Evolutionary conservation across 106 monocot genomes (phyloP), one percentile per base, ranked within the genome.

Genomic region (Xerophyta viscosa): DNA sequence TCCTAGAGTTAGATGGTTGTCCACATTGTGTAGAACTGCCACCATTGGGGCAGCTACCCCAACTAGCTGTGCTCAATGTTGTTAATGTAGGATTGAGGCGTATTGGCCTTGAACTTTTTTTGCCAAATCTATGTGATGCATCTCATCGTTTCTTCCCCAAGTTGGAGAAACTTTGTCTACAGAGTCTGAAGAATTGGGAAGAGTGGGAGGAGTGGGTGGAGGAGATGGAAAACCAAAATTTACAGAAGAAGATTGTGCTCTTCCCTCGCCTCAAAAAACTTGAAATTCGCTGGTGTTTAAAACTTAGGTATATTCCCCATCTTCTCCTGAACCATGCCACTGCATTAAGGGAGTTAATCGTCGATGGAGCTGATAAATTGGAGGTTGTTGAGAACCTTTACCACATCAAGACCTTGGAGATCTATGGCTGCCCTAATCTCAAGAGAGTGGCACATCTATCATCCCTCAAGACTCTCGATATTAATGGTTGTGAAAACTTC

Each of bases 231-330:
- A 28, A 26, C n/a, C 26, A 6, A 53, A 0, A 18, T 8, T 3
- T 12, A 24, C n/a, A n/a, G n/a, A n/a, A n/a, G 18, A 14, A 46
- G 2, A 30, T 53, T 27, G 13, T 50, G 9, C 1, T 52, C 7
- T 31, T 56, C 3, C 37, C 33, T 10, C 20, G 1, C 0, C 55
- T 56, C 20, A 30, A 30, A 17, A 0, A 15, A 15, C 17, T 52
- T 14, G 11, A 4, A 6, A 0, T 56, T 12, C 1, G 1, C 0
- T 0, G 13, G 19, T 56, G 55, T 24, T 29, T 6, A 17, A 20
- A 56, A 8, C 12, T 56, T 8, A 56, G 21, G 36, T 63, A 50
- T 51, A 37, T 63, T 63, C 63, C 63, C 3, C 17, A 52, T 15
- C 20, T 23, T 17, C 27, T 63, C 27, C 37, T 63, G 0, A 7